These are phyloP conservation scores for Aspergillus tubingensis DNA, from an alignment of 2,329 filamentous ascomycete species.

Conservation along the genomic window DNA sequence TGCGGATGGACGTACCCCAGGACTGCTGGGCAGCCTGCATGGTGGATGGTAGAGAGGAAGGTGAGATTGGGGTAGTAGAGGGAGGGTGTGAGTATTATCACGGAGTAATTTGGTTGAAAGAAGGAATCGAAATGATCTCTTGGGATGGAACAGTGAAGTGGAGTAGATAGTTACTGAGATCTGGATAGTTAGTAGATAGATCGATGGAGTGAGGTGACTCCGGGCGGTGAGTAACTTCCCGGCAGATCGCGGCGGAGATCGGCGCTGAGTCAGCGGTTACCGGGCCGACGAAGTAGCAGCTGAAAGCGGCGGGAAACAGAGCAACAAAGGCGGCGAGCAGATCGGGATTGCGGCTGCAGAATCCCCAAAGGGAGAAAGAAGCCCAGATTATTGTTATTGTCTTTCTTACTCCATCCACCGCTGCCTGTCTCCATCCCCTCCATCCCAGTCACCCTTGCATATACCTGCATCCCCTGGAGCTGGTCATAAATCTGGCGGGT, in stretches of 20 bases:
- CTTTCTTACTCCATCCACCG: constrained; percentile 3
- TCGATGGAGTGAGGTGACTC: constrained; percentile 5
- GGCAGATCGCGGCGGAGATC: constrained; percentile 33
- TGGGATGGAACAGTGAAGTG: neutral
- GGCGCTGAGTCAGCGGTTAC: constrained; percentile 39
- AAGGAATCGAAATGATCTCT: neutral
- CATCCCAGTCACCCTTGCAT: constrained; percentile 22
- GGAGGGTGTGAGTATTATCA: neutral
- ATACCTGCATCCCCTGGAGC: constrained; percentile 12
- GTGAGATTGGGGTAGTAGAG: neutral
- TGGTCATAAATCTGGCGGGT: constrained; percentile 25
- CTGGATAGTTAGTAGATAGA: neutral
- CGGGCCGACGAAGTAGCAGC: constrained; percentile 32
- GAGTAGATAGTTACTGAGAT: neutral
- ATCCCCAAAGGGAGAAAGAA: constrained; percentile 5
- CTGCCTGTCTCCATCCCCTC: constrained; percentile 1
- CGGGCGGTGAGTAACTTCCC: constrained; percentile 28
- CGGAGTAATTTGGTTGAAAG: neutral
- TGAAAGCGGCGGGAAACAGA: constrained; percentile 27
- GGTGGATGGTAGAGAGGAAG: constrained; percentile 18
- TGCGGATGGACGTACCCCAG: constrained; percentile 54
- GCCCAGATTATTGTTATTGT: constrained; percentile 16
- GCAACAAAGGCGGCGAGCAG: constrained; percentile 4
- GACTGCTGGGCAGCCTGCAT: constrained; percentile 62
- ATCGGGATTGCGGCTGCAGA: constrained; percentile 17